phyloP scores from a whole-genome alignment of 805 yeast species.

The Jamesozyma hellenica region DNA sequence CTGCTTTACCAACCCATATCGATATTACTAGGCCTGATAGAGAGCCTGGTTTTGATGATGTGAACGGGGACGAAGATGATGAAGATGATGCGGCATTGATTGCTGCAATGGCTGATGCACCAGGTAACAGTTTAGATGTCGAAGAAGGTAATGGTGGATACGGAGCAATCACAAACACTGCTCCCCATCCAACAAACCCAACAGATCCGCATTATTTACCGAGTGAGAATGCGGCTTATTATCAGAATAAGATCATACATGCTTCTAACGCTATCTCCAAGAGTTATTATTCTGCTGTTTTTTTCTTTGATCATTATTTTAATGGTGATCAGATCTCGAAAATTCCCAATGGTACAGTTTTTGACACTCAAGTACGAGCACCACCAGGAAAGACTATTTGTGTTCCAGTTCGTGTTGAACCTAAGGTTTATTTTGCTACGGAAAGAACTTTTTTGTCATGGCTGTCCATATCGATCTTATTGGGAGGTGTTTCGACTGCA shows the following conservation, averaged over 20 bases:
- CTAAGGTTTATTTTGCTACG: slow-evolving; percentile 97
- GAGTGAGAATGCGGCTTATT: slow-evolving; percentile 27
- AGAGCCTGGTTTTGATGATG: slow-evolving; percentile 24
- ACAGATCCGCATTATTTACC: slow-evolving; percentile 1
- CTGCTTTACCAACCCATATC: slow-evolving; percentile 41
- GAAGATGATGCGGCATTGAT: slow-evolving; percentile 27
- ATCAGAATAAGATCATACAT: slow-evolving; percentile 15
- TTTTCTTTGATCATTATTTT: slow-evolving; percentile 37
- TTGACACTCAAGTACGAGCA: slow-evolving; percentile 48
- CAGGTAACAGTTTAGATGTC: slow-evolving; percentile 57
- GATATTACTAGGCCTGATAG: slow-evolving; percentile 31
- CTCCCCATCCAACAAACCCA: background rate
- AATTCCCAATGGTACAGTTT: slow-evolving; percentile 56
- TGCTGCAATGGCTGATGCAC: slow-evolving; percentile 23
- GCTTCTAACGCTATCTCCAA: slow-evolving; percentile 16
- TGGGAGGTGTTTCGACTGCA: slow-evolving; percentile 83
- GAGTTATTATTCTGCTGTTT: slow-evolving; percentile 14
- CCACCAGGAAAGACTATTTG: slow-evolving; percentile 86
- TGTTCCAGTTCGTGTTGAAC: slow-evolving; percentile 94
- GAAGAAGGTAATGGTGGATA: slow-evolving; percentile 57
- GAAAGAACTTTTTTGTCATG: slow-evolving; percentile 92
- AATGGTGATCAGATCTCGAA: slow-evolving; percentile 41
- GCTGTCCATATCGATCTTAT: slow-evolving; percentile 81
- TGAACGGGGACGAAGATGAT: slow-evolving; percentile 26
- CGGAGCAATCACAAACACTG: slow-evolving; percentile 28